These are phyloP conservation scores for Spinacia oleracea DNA, from an alignment of 179 eudicot genomes.

Conservation along the genomic window DNA sequence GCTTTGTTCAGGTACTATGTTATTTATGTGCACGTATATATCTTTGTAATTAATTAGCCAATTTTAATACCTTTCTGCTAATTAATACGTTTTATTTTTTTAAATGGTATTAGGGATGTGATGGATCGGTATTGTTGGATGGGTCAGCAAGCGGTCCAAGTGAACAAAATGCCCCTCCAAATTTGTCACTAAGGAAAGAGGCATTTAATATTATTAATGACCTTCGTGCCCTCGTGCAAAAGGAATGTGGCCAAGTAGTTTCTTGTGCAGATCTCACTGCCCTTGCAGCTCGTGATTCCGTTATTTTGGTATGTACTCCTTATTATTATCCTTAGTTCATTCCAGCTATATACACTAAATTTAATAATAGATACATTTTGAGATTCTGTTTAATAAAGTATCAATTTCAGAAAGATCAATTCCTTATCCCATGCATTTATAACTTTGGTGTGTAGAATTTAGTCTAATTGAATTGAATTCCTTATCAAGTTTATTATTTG, in stretches of 20 bases:
- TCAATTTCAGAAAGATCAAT: too few relatives aligned
- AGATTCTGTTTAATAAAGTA: too few relatives aligned
- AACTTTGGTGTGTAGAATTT: too few relatives aligned
- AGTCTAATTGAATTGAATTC: too few relatives aligned
- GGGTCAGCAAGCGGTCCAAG: conserved; percentile 56
- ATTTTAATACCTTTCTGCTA: too few relatives aligned
- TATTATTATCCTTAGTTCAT: too few relatives aligned
- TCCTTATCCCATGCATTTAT: too few relatives aligned
- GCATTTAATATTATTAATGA: not conserved
- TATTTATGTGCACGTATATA: too few relatives aligned
- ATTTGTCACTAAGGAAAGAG: not conserved
- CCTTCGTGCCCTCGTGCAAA: not conserved
- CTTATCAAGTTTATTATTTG: not conserved
- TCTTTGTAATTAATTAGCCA: too few relatives aligned
- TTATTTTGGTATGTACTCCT: not conserved
- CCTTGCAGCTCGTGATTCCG: not conserved
- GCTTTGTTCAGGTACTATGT: not conserved
- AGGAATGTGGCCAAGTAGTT: not conserved
- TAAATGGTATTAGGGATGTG: conserved; percentile 44
- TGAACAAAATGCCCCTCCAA: conserved; percentile 36
- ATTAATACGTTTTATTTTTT: too few relatives aligned
- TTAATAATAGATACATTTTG: too few relatives aligned
- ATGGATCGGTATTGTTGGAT: conserved; percentile 51
- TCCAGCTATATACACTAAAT: too few relatives aligned
- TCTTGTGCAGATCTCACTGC: not conserved